Conservation (phyloP, 257 asterid species). For the Knoxia roxburghii region DNA sequence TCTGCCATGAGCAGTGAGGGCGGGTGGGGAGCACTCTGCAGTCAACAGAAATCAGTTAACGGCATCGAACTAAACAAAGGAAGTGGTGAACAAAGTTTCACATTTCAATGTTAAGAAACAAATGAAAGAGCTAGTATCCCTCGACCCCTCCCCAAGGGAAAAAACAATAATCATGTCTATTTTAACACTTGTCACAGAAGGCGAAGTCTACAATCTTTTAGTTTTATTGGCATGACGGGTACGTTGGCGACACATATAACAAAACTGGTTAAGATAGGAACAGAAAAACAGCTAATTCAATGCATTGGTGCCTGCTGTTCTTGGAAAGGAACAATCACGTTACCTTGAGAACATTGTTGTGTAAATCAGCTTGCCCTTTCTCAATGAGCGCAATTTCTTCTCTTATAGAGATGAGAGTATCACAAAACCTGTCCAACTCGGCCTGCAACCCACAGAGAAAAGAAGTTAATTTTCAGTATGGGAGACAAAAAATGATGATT, state of each 20-base stretch:
- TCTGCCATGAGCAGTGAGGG: constrained; percentile 96
- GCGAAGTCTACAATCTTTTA: neutral
- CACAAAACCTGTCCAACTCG: constrained; percentile 91
- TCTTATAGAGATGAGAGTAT: constrained; percentile 83
- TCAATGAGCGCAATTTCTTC: constrained; percentile 86
- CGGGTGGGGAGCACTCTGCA: constrained; percentile 98
- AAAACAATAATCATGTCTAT: too few relatives aligned
- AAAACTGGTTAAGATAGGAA: too few relatives aligned
- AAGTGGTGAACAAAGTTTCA: neutral
- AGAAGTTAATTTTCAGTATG: neutral
- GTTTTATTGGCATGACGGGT: neutral
- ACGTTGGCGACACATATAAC: neutral
- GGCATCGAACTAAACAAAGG: constrained; percentile 4
- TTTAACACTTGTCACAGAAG: neutral
- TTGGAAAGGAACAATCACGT: neutral
- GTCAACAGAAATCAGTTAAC: constrained; percentile 17
- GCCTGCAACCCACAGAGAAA: constrained; percentile 56
- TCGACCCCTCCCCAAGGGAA: neutral
- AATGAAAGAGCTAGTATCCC: neutral
- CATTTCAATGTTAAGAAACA: neutral
- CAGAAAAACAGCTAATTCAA: too few relatives aligned
- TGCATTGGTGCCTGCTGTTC: neutral
- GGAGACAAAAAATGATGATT: neutral
- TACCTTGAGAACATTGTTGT: constrained; percentile 96
- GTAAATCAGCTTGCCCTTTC: constrained; percentile 72